Evolutionary conservation across 2,329 filamentous ascomycete species (phyloP), one percentile per base, ranked within the genome.

Genomic region (Didymella sp.): DNA sequence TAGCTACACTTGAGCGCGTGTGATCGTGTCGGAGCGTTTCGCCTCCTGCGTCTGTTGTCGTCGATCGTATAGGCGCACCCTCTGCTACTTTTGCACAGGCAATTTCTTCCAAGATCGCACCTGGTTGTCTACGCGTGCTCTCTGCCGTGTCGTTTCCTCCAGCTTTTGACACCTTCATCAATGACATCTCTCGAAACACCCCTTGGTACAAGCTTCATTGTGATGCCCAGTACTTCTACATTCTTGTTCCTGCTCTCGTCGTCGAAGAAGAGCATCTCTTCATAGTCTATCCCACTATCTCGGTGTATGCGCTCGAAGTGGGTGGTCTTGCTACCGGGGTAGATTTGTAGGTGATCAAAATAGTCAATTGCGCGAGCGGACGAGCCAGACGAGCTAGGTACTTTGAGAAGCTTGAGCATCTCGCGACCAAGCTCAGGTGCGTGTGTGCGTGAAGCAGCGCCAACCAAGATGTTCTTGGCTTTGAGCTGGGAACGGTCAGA

Each of bases 211-310:
- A 97, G 78, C 71, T 87, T 87, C 86, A 98, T 96, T 0, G 89
- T 90, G 3, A 96, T 89, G 0, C 93, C 93, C 46, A 97, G 70
- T 42, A 83, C 80, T 76, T 89, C 86, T 0, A 96, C 94, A 72
- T 97, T 92, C 56, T 86, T 82, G 72, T 98, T 98, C 59, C 94
- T 80, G 49, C 83, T 82, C 83, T 98, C 94, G 68, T 98, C 94
- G 67, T 98, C 94, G 65, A 98, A 98, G 76, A 98, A 98, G 30
- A 98, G 75, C 89, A 98, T 96, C 44, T 97, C 91, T 62, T 89
- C 84, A 70, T 86, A 96, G 6, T 80, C 78, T 2, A 97, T 76
- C 1, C 87, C 87, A 13, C 89, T 92, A 53, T 86, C 82, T 73
- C 88, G 85, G 9, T 89, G 85, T 65, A 98, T 80, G 5, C 84